A percentile compares a stretch with the other conserved stretches of the same genome.
Evolutionary conservation across 2,329 filamentous ascomycete species (phyloP).

Genomic region (Zelopaecilomyces penicillatus): DNA sequence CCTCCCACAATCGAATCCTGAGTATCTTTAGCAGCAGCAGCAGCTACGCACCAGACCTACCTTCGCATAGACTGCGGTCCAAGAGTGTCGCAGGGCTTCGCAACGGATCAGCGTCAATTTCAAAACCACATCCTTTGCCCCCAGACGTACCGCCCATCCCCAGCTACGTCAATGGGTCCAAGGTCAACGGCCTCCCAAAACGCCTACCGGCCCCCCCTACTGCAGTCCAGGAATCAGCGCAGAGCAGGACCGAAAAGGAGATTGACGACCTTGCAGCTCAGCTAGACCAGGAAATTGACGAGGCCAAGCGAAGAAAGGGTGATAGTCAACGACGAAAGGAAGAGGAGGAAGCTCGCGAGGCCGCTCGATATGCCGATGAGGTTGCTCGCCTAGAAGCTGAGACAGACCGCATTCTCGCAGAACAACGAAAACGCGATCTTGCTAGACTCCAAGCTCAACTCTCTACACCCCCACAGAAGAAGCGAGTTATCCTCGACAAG

Average conservation of each 20-base stretch:
- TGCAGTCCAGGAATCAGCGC: background rate
- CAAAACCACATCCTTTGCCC: constrained; percentile 14
- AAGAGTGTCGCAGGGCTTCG: constrained; percentile 11
- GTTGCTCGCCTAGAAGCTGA: constrained; percentile 38
- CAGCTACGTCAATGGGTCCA: constrained; percentile 20
- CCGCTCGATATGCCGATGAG: constrained; percentile 27
- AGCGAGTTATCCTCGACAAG: constrained; percentile 38
- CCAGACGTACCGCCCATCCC: constrained; percentile 17
- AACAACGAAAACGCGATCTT: constrained; percentile 42
- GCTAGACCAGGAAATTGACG: constrained; percentile 7
- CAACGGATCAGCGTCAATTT: constrained; percentile 4
- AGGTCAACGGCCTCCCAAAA: constrained; percentile 11
- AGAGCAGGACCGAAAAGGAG: constrained; percentile 6
- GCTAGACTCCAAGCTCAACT: constrained; percentile 37
- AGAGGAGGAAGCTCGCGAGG: constrained; percentile 10
- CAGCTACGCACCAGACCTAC: background rate
- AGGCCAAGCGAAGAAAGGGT: constrained; percentile 5
- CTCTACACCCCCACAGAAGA: constrained; percentile 22
- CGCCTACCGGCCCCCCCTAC: constrained; percentile 4
- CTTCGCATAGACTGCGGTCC: constrained; percentile 9
- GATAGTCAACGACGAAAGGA: constrained; percentile 3
- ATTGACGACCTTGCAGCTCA: constrained; percentile 9
- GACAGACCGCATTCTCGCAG: constrained; percentile 38
- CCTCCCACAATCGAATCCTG: constrained; percentile 16
- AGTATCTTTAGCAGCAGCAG: background rate